Evolutionary conservation across 2,329 filamentous ascomycete genomes (phyloP).

Genomic region (Penicillium psychrosexuale): DNA sequence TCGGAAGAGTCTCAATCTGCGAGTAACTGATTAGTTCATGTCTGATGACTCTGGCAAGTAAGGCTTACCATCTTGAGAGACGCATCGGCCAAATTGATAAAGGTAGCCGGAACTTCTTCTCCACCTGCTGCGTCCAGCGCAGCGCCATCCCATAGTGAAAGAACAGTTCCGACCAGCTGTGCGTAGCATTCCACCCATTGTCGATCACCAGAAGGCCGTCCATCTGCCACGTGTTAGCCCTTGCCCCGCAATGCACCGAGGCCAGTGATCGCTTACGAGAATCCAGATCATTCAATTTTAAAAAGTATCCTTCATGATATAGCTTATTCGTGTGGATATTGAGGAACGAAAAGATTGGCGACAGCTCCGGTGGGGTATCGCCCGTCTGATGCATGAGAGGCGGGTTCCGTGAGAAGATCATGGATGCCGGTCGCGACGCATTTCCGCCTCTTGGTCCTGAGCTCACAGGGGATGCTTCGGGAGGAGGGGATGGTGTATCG

Average conservation of each 20-base stretch:
- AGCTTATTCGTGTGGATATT: conserved; percentile 96
- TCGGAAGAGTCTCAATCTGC: conserved; percentile 84
- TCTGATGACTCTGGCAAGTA: background rate
- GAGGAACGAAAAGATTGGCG: conserved; percentile 88
- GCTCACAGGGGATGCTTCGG: conserved; percentile 37
- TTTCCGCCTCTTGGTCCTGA: conserved; percentile 45
- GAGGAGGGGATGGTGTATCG: conserved; percentile 36
- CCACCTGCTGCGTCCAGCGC: conserved; percentile 85
- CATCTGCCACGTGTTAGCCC: conserved; percentile 59
- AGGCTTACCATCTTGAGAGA: conserved; percentile 88
- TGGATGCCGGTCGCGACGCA: conserved; percentile 72
- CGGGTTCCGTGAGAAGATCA: conserved; percentile 81
- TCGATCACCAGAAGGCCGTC: conserved; percentile 77
- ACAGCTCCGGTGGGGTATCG: conserved; percentile 87
- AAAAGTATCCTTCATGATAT: conserved; percentile 95
- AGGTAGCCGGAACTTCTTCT: conserved; percentile 81
- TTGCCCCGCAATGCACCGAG: background rate
- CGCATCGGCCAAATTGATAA: conserved; percentile 95
- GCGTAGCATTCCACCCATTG: conserved; percentile 97
- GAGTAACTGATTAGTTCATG: background rate
- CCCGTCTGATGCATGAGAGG: conserved; percentile 79
- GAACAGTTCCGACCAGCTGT: conserved; percentile 88
- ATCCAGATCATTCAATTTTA: conserved; percentile 95
- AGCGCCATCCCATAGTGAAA: conserved; percentile 93
- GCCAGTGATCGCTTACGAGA: conserved; percentile 61